Evolutionary conservation across 2,329 filamentous ascomycete genomes (phyloP).

Genomic region (Fusarium fujikuroi): DNA sequence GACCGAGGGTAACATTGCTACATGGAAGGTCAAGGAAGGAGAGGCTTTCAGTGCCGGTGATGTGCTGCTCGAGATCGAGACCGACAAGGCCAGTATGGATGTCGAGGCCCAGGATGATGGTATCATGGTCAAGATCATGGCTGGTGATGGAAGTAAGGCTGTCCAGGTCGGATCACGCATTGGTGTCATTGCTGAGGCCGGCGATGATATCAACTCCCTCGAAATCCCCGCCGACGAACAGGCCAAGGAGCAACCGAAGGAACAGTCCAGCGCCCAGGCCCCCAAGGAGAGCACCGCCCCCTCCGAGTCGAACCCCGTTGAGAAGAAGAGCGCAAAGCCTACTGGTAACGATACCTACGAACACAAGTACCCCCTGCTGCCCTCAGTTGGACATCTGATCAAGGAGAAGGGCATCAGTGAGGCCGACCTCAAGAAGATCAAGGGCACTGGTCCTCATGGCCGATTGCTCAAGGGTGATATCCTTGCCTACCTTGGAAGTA

Average conservation of each 20-base stretch:
- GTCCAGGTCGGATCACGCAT: slow-evolving; percentile 84
- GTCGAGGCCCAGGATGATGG: slow-evolving; percentile 94
- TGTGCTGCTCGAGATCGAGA: slow-evolving; percentile 91
- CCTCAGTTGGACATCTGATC: slow-evolving; percentile 85
- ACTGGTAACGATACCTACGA: slow-evolving; percentile 64
- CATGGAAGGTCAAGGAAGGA: slow-evolving; percentile 88
- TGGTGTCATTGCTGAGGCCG: slow-evolving; percentile 82
- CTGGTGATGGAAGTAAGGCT: slow-evolving; percentile 77
- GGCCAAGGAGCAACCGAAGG: slow-evolving; percentile 74
- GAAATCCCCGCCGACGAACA: slow-evolving; percentile 78
- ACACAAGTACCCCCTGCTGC: slow-evolving; percentile 78
- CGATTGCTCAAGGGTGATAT: slow-evolving; percentile 95
- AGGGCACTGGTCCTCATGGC: slow-evolving; percentile 86
- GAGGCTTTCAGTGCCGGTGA: slow-evolving; percentile 85
- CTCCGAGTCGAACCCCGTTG: slow-evolving; percentile 49
- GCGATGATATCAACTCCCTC: slow-evolving; percentile 79
- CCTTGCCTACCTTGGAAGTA: slow-evolving; percentile 85
- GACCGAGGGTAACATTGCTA: slow-evolving; percentile 90
- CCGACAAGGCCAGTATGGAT: slow-evolving; percentile 94
- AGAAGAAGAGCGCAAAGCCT: slow-evolving; percentile 51
- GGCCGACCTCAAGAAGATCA: slow-evolving; percentile 82
- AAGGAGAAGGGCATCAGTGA: slow-evolving; percentile 81
- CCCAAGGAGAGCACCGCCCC: slow-evolving; percentile 52
- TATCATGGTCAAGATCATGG: slow-evolving; percentile 83
- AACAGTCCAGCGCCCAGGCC: slow-evolving; percentile 49